Evolutionary conservation across 2,329 filamentous ascomycete genomes (phyloP), one percentile per base, ranked within the genome.

Genomic region (Colletotrichum sp.): DNA sequence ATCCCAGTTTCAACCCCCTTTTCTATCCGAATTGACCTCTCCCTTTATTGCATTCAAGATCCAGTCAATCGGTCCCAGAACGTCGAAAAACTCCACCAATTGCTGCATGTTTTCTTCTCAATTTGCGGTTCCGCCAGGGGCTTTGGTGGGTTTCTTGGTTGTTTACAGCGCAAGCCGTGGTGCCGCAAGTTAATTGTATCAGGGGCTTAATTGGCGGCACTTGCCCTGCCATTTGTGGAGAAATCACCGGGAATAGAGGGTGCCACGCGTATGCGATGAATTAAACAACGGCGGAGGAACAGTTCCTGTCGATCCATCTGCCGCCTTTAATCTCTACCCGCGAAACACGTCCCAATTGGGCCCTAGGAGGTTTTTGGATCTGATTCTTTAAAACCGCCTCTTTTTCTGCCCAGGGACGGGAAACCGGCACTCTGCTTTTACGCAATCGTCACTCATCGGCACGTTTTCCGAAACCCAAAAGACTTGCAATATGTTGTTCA

Each of bases 251-350:
- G 32, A 39, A 27, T 27, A 32, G 19, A 67, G 34, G 36, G n/a
- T n/a, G n/a, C 32, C 60, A 66, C 72, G 68, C 68, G 68, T 57
- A 60, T 27, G 48, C 60, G 16, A 61, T 72, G 55, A 22, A 71
- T 66, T 72, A 66, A 63, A 67, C 59, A 44, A 48, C 44, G 32
- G 12, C 68, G 36, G 61, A 72, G 55, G 61, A 19, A 16, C 57
- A 34, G 34, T 66, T 67, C 52, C 60, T 66, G 72, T 71, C 48
- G 72, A 74, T 74, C 72, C 34, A 61, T 61, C 19, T 55, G 55
- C 61, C 28, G 59, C 55, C 72, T 72, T 66, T 74, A 74, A 74
- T 72, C 22, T 74, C 55, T 48, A 61, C 61, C 27, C 52, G 27
- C 48, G 13, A 48, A 36, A 39, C 9, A 15, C 44, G 8, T 48